Evolutionary conservation across 2,329 filamentous ascomycete species (phyloP), one percentile per base, ranked within the genome.

Genomic region (Cyphellophora europaea): DNA sequence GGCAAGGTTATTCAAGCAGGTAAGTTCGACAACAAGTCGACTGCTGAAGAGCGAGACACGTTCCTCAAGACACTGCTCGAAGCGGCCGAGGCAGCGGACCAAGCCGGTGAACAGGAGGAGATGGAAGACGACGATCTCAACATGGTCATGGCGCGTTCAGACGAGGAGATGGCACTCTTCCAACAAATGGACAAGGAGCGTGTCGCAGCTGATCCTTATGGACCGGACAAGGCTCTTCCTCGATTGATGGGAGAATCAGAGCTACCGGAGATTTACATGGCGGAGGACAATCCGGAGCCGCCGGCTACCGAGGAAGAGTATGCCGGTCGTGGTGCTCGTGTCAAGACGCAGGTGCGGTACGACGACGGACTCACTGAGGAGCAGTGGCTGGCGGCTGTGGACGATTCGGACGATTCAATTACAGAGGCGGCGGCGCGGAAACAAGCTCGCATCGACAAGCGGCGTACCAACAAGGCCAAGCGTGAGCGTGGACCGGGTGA

Each of bases 1-100:
- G 89, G 91, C 66, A 98, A 98, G 62, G 88, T 98, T 55, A 98
- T 98, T 50, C 91, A 98, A 58, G 91, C 91, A 40, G 91, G 91
- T 77, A 93, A 93, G 56, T 98, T 98, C 65, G 91, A 98, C 51
- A 96, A 98, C 67, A 98, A 96, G 56, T 98, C 91, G 2, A 96
- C 91, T 1, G 91, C 95, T 57, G 93, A 93, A 36, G 91, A 98
- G 61, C 85, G 91, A 70, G 91, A 98, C 54, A 89, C 91, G 28
- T 89, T 98, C 76, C 69, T 98, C 49, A 79, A 91, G 52, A 93
- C 93, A 32, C 77, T 98, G 53, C 70, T 98, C 41, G 91, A 98
- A 58, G 82, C 81, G 40, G 77, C 77, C 3, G 77, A 81, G 53
- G 72, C 70, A 23, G 74, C 74, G 2, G 77, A 80, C 27, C 70